Base-by-base conservation (phyloP, 1,284 basidiomycete species). In the Chiua sp. region DNA sequence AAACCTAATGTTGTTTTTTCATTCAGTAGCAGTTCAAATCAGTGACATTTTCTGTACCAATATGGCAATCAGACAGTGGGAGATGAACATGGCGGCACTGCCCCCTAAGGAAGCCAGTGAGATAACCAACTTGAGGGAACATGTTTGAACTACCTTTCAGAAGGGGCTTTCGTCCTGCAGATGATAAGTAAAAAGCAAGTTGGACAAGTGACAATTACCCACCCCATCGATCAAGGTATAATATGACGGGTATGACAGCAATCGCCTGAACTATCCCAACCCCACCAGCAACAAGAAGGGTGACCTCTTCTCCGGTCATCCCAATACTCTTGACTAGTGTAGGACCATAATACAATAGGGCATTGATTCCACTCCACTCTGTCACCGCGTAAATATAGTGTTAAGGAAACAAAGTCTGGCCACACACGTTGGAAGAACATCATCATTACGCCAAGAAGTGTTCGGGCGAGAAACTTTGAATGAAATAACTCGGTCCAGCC, bases 321-420 rank as follows among this genome's bases (percentile, higher is more conserved):
- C 91, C 91, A 51, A 94, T 80, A 57, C 77, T 83, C 35, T 73
- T 77, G 60, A 93, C 83, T 18, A 94, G 79, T 2, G 85, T 86
- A 1, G 92, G 92, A 1, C 91, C 91, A 65, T 93, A 94, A 68
- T 94, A 94, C 11, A 93, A 76, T 37, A 93, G 71, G 7, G 91
- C 90, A 68, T 93, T 93, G 63, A 92, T 92, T 3, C 91, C 91
- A 62, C 87, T 88, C 91, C 91, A 92, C 77, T 92, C 91, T 92
- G 66, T 23, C 23, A 26, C 7, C 48, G 28, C 13, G 10, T 61
- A 23, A 58, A 55, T 57, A 53, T 48, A 22, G 33, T 49, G 23
- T 23, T 18, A 47, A 44, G 23, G 13, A 33, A 57, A 56, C 28
- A 42, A 44, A 23, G 5, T 11, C 44, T 28, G 3, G 3, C 26